Percentiles rank a stretch among this genome's conserved stretches.
These are phyloP conservation scores for Ogataea methylovora DNA, from an alignment of 805 yeast genomes.

Conservation along the genomic window DNA sequence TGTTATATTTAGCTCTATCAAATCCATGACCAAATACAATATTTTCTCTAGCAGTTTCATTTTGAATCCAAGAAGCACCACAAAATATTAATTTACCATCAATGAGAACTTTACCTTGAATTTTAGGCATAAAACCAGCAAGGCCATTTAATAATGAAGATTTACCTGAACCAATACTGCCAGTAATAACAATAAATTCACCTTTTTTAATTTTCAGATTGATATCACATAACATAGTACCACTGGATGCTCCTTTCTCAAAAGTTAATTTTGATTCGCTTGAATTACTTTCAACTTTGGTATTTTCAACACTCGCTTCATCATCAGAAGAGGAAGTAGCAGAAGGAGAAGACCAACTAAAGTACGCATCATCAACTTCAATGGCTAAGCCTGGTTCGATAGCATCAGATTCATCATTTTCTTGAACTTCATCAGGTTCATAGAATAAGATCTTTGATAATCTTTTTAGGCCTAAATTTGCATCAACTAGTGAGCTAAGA, in stretches of 20 bases:
- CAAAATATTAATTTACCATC: constrained; percentile 45
- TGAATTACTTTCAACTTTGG: not conserved
- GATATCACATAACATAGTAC: not conserved
- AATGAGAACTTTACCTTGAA: constrained; percentile 41
- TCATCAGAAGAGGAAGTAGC: constrained; percentile 34
- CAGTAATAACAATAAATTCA: constrained; percentile 65
- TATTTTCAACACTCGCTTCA: constrained; percentile 7
- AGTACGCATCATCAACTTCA: constrained; percentile 46
- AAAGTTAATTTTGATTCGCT: not conserved
- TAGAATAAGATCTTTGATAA: constrained; percentile 42
- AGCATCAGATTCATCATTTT: constrained; percentile 1
- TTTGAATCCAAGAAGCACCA: constrained; percentile 81
- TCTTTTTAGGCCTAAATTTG: constrained; percentile 51
- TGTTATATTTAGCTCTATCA: constrained; percentile 42
- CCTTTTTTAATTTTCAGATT: constrained; percentile 42
- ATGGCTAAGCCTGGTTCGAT: constrained; percentile 32
- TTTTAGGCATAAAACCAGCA: constrained; percentile 61
- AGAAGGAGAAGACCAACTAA: constrained; percentile 74
- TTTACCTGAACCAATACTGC: constrained; percentile 79
- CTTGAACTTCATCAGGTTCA: constrained; percentile 11
- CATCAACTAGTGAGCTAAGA: constrained; percentile 58
- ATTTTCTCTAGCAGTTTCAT: constrained; percentile 69
- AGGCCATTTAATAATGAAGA: constrained; percentile 65
- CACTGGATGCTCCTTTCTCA: not conserved
- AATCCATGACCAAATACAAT: constrained; percentile 58